These are phyloP conservation scores for Yamadazyma sp. DNA, from an alignment of 805 yeast species.

Conservation along the genomic window DNA sequence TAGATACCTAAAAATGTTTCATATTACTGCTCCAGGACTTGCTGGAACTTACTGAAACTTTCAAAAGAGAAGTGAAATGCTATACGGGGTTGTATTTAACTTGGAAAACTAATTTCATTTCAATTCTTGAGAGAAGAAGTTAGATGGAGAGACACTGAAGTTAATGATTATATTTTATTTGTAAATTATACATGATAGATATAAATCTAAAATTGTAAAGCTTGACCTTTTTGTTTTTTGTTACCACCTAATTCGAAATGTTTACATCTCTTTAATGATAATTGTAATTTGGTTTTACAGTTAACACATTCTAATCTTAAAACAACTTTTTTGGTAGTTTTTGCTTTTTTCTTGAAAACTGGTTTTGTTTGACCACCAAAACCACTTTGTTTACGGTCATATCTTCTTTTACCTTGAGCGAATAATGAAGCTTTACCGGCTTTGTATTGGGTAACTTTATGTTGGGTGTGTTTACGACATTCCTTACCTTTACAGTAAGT, in stretches of 20 bases:
- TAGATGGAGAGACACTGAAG: no score
- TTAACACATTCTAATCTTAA: slow-evolving; percentile 98
- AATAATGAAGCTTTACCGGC: slow-evolving; percentile 99
- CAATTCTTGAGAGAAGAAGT: no score
- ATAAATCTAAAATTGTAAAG: slow-evolving; percentile 87
- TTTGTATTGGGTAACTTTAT: slow-evolving; percentile 99
- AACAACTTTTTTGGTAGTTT: slow-evolving; percentile 99
- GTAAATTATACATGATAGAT: slow-evolving; percentile 5
- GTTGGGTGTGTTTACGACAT: slow-evolving; percentile 99
- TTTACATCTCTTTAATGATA: slow-evolving; percentile 98
- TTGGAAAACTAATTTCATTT: no score
- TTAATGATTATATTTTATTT: no score
- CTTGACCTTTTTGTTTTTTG: slow-evolving; percentile 99
- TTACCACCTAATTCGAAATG: slow-evolving; percentile 99
- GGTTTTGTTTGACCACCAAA: slow-evolving; percentile 99
- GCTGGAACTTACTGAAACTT: no score
- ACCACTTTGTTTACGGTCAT: slow-evolving; percentile 99
- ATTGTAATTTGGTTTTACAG: slow-evolving; percentile 99
- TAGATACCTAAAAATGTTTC: no score
- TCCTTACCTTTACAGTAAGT: slow-evolving; percentile 99
- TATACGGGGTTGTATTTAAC: no score
- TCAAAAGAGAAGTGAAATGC: no score
- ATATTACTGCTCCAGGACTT: no score
- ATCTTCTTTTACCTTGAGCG: slow-evolving; percentile 99
- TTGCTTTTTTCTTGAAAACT: slow-evolving; percentile 99